Base-by-base conservation (phyloP, 192 early-diverging fungal species). In the Coemansia sp. region DNA sequence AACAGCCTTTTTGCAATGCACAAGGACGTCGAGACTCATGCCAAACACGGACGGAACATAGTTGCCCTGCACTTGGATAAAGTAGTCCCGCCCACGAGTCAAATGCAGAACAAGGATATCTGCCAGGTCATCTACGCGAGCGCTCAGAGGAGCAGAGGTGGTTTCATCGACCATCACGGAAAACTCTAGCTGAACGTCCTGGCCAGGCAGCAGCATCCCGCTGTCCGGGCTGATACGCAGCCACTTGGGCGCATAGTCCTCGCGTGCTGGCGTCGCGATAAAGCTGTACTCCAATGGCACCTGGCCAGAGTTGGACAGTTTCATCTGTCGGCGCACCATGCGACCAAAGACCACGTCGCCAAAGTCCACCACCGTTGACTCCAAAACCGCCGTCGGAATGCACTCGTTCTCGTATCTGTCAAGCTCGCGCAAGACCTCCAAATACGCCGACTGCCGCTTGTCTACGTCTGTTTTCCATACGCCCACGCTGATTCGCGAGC, bases 71-170 rank as follows among this genome's bases (percentile, higher is more conserved):
- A 95, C 82, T 5, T 85, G 73, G 10, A 98, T 75, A 70, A 98
- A 98, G 56, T 87, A 88, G 56, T 98, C 93, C 34, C 89, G 89
- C 11, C 91, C 89, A 28, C 89, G 85, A 50, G 90, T 86, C 52
- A 90, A 69, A 60, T 90, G 90, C 16, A 98, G 63, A 23, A 98
- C 85, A n/a, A 95, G 65, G 5, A 81, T 81, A 30, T 74, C 78
- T 39, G 60, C 13, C 55, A 81, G 59, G 23, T 68, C 68, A 39
- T 68, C 72, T 19, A 27, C 29, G 11, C 42, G 65, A 0, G 65
- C 70, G 59, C 87, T 90, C 61, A 94, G 89, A 9, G 59, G 19
- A 0, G 64, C 71, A 1, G 76, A 73, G 4, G 63, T 68, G 6
- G 84, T 83, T 30, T 91, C 66, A 7, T 84, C 72, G 4, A 90